A percentile compares a stretch with the other conserved stretches of the same genome.
Evolutionary conservation across 805 yeast genomes (phyloP).

Genomic region (Wickerhamomyces tratensis): DNA sequence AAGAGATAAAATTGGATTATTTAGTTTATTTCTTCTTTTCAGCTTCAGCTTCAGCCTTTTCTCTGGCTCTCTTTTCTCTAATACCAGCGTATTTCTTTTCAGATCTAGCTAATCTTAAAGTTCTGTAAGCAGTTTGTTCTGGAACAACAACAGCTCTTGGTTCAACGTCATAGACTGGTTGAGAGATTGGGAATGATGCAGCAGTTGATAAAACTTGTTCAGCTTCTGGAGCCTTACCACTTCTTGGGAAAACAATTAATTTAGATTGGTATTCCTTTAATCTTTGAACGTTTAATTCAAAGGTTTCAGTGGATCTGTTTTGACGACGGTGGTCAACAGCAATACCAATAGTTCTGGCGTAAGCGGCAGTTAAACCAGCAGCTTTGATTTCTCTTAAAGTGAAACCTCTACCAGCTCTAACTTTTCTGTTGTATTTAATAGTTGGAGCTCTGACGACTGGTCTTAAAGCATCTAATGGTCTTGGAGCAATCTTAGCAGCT

Average conservation of each 20-base stretch:
- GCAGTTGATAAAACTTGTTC: constrained; percentile 67
- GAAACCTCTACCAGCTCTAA: constrained; percentile 99
- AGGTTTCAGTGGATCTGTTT: constrained; percentile 94
- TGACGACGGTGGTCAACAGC: constrained; percentile 99
- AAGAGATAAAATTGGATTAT: background rate
- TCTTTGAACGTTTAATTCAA: constrained; percentile 92
- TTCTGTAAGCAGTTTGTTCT: constrained; percentile 77
- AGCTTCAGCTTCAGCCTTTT: constrained; percentile 98
- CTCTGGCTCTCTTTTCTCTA: constrained; percentile 96
- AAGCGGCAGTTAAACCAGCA: constrained; percentile 86
- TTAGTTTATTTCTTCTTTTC: constrained; percentile 88
- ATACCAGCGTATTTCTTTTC: constrained; percentile 90
- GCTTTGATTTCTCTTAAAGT: constrained; percentile 97
- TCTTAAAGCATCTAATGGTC: constrained; percentile 92
- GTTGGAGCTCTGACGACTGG: constrained; percentile 99
- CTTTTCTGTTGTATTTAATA: constrained; percentile 97
- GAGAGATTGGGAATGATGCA: constrained; percentile 86
- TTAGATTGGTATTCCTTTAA: constrained; percentile 93
- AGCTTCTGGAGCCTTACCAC: constrained; percentile 74
- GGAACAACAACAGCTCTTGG: constrained; percentile 78
- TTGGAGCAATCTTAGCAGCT: constrained; percentile 96
- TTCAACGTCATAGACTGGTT: constrained; percentile 59
- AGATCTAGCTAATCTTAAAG: constrained; percentile 92
- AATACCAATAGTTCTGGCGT: constrained; percentile 97
- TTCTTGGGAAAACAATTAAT: constrained; percentile 92